Base-by-base conservation (phyloP, 1,284 basidiomycete species). In the Meira nashicola region DNA sequence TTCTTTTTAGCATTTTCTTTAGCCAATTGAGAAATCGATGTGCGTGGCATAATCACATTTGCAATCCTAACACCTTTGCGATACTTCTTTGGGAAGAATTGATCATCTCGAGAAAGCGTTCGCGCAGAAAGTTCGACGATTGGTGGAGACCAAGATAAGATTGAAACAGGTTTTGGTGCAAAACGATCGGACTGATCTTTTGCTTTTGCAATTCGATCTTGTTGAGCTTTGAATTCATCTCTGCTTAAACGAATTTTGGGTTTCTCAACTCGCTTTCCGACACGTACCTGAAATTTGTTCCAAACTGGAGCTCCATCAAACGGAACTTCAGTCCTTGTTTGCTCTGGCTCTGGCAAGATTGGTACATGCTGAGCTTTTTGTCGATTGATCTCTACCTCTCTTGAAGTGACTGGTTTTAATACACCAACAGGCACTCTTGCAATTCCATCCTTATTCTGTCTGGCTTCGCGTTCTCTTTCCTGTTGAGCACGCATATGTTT, bases 91-190 rank as follows among this genome's bases (percentile, higher is more conserved):
- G 68, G 63, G 50, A 73, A 71, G 54, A 74, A 65, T 50, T 66
- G 66, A 46, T 72, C 72, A 49, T 74, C 70, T 17, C 68, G 55
- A 2, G 61, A 70, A 11, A 74, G 58, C 10, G 70, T 74, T 60
- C 66, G 63, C 51, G 65, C 61, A 25, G 68, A 61, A 17, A 74
- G 59, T 15, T 58, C 55, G 0, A 57, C 39, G 21, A 72, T 55
- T 11, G 72, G 69, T 17, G 72, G 71, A 3, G 70, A 68, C 72
- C 72, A 74, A 1, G 72, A 67, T 8, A 73, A 62, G 1, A 65
- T 55, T 25, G 68, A 64, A 37, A 73, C 65, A 1, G 60, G 38
- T 39, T 25, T 19, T 33, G 23, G 41, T 19, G 19, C 17, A 23
- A 23, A 12, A 2, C 47, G 17, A 5, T 59, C 58, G 15, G 58